Base-by-base conservation (phyloP, 1,139 yeast genomes). In the Suhomyces terraborum region DNA sequence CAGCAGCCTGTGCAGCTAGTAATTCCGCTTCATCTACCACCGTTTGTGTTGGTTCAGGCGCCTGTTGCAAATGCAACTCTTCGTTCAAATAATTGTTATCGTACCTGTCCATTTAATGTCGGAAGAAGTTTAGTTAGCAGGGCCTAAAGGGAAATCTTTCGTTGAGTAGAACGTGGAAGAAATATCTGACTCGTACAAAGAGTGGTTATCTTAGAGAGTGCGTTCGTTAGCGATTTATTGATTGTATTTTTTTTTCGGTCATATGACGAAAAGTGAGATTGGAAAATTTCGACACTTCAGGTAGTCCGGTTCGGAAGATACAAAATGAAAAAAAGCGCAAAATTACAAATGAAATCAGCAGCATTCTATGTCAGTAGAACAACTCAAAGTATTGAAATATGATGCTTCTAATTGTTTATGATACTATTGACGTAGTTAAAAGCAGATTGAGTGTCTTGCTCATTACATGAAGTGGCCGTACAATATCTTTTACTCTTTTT, bases 1-100 rank as follows among this genome's bases (percentile, higher is more conserved):
- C 77, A 2, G 77, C 77, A 7, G 75, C 77, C 48, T 66, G 60
- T 41, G 74, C 77, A 8, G 78, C 77, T 29, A 51, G 36, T 8
- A 52, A 33, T 38, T 52, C 56, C 8, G 51, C 54, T 31, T 52
- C 55, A 32, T 51, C 54, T 8, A 52, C 56, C 7, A 52, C 50
- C 10, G 42, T 46, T 26, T 49, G 54, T 17, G 48, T 36, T 16
- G 49, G 47, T 17, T 36, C 41, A 12, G 43, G 27, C 21, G 33
- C 32, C 29, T 39, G 45, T 18, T 42, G 51, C 23, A 41, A 42
- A 36, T 35, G 47, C 43, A 45, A 41, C 25, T 49, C 52, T 28
- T 50, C 52, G 23, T 48, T 51, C 38, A 51, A 37, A 43, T 51
- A 51, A 26, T 41, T 41, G 29, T 43, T 46, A 12, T 49, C 51